Evolutionary conservation across 2,329 filamentous ascomycete genomes (phyloP).

Genomic region (Pseudogymnoascus sp.): DNA sequence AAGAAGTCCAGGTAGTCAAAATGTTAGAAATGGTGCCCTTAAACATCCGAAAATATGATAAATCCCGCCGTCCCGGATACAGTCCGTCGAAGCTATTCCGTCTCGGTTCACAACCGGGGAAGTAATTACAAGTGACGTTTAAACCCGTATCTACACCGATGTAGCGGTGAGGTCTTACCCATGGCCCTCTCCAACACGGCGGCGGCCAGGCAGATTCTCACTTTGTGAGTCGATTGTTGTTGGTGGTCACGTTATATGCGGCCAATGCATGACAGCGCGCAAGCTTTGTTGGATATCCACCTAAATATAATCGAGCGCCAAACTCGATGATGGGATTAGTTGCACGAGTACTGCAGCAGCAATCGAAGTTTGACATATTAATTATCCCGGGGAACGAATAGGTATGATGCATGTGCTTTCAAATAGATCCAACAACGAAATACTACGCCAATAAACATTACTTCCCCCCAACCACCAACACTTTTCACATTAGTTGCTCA

Average conservation of each 20-base stretch:
- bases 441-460: neutral
- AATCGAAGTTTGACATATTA: neutral
- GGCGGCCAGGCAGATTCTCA: neutral
- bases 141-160: neutral
- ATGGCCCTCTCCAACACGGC: neutral
- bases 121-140: neutral
- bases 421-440: neutral
- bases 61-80: neutral
- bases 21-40: neutral
- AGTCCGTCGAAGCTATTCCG: neutral
- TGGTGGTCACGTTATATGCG: neutral
- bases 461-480: neutral
- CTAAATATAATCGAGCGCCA: neutral
- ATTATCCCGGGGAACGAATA: neutral
- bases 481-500: neutral
- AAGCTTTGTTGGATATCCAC: constrained; percentile 1
- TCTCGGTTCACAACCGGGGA: neutral
- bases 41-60: neutral
- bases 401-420: neutral
- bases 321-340: neutral
- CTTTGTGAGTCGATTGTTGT: neutral
- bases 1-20: neutral
- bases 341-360: neutral
- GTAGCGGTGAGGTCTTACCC: neutral
- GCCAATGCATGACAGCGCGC: neutral